These are phyloP conservation scores for Murraya paniculata DNA, from an alignment of 345 rosid species.

Conservation along the genomic window DNA sequence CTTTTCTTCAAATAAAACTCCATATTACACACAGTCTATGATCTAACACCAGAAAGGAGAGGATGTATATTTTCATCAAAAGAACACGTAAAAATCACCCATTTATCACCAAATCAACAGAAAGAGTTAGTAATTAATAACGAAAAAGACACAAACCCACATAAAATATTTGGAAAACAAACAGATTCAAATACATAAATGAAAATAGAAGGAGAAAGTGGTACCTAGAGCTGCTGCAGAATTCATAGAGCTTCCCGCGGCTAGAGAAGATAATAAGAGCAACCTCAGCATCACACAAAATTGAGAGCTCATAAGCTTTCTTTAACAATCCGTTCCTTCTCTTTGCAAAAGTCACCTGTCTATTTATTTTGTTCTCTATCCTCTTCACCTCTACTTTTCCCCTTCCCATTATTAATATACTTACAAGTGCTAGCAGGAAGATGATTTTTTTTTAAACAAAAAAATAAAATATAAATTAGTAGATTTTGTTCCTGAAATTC, in stretches of 20 bases:
- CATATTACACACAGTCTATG: too few species aligned
- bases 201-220: neutral
- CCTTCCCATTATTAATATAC: constrained; percentile 42
- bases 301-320: constrained; percentile 48
- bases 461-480: neutral
- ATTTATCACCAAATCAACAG: neutral
- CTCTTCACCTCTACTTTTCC: constrained; percentile 64
- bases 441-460: neutral
- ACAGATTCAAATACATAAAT: neutral
- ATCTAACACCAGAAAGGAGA: neutral
- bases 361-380: constrained; percentile 59
- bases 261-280: constrained; percentile 69
- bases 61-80: neutral
- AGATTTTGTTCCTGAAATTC: neutral
- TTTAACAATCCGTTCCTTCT: constrained; percentile 51
- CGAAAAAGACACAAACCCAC: neutral
- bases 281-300: constrained; percentile 49
- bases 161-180: neutral
- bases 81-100: neutral
- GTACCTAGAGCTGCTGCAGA: constrained; percentile 57
- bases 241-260: constrained; percentile 64
- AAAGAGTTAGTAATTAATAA: too few species aligned
- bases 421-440: neutral
- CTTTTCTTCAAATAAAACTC: too few species aligned
- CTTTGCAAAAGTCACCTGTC: constrained; percentile 51